Evolutionary conservation across 495 filamentous ascomycete species (phyloP), one percentile per base, ranked within the genome.

Genomic region (Trichoderma virens): DNA sequence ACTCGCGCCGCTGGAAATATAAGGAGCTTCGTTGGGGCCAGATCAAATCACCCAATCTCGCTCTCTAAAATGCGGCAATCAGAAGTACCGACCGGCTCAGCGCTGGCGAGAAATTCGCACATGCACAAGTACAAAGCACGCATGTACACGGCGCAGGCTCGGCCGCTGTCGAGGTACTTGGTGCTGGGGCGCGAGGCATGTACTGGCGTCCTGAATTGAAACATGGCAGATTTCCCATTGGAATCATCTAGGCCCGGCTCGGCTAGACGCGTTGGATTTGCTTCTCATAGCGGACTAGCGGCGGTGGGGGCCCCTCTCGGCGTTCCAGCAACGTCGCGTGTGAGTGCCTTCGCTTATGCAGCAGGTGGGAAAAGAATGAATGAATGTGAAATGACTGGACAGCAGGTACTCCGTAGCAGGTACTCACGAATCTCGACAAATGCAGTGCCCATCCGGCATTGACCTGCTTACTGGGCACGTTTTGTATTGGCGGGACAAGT

Each of bases 341-440:
- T 56, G 51, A 56, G 51, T 28, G 51, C 27, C 51, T 27, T 56
- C 51, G 51, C 51, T 56, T 28, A 56, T 56, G 51, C 51, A 56
- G 27, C 25, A 56, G 51, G 16, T 30, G 27, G 27, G 25, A 30
- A 54, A 13, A 27, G 25, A 56, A 11, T 5, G 30, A 31, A 4
- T 28, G 2, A 18, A 56, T 56, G 18, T 11, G 47, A 30, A 16
- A 25, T 30, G 27, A 56, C 11, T 14, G 25, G 7, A 30, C 9
- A 28, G 20, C 18, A 20, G 23, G 25, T 13, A 13, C 14, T 30
- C 2, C 30, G 43, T 20, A 56, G 51, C 23, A 28, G 51, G 1
- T 7, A 35, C 6, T 7, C 13, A 35, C 34, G 6, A 2, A 2
- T 35, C 6, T 35, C 34, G 34, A 1, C 34, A 35, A n/a, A n/a